Percentiles rank a stretch among this genome's conserved stretches.
Conservation (phyloP, 129 eudicot species). For the Lactuca saligna region DNA sequence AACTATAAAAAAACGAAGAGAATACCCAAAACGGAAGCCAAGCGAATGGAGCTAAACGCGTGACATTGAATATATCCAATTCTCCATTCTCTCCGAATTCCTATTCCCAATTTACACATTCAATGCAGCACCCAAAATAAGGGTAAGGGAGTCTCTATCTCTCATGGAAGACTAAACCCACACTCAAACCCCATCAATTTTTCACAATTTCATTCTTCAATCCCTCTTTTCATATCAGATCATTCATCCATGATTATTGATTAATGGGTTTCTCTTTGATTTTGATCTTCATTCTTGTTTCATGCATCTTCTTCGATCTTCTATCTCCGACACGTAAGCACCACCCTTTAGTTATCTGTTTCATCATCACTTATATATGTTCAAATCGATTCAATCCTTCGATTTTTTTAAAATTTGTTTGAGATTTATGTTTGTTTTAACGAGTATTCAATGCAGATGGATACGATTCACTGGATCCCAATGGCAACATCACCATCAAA, state of each 20-base stretch:
- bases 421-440: constrained; percentile 23
- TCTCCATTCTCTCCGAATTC: not conserved
- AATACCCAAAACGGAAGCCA: constrained; percentile 42
- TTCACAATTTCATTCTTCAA: not conserved
- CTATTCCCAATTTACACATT: constrained; percentile 25
- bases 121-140: constrained; percentile 24
- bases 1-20: constrained; percentile 18
- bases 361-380: not conserved
- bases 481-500: constrained; percentile 65
- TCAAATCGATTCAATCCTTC: not conserved
- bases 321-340: constrained; percentile 43
- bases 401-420: not conserved
- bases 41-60: constrained; percentile 40
- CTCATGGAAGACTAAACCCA: constrained; percentile 27
- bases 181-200: constrained; percentile 6
- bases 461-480: constrained; percentile 72
- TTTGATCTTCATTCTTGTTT: constrained; percentile 8
- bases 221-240: not conserved
- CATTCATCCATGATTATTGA: constrained; percentile 5
- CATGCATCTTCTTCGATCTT: constrained; percentile 26
- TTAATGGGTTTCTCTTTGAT: constrained; percentile 36
- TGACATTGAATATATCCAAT: constrained; percentile 34
- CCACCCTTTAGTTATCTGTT: not conserved
- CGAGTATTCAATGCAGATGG: constrained; percentile 53
- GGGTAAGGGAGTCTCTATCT: too few species aligned